These are phyloP conservation scores for Meyerozyma carpophila DNA, from an alignment of 1,139 yeast genomes.

Conservation along the genomic window DNA sequence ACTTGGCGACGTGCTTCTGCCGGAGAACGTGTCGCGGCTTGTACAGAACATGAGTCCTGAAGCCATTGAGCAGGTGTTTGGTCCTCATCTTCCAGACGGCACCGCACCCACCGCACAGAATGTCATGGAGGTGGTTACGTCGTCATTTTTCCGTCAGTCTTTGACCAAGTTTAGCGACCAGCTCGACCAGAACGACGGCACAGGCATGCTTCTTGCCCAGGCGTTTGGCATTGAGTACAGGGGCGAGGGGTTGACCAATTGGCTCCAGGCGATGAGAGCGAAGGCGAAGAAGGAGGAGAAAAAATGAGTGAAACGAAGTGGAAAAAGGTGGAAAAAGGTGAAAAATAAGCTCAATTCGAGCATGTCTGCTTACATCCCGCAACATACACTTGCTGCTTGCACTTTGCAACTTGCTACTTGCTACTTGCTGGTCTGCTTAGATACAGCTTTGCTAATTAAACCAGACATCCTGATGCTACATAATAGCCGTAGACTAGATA, in stretches of 20 bases:
- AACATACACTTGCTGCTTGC: no score
- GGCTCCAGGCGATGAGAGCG: conserved; percentile 41
- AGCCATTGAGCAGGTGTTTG: conserved; percentile 32
- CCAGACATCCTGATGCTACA: background rate
- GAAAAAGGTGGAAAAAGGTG: background rate
- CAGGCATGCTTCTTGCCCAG: conserved; percentile 49
- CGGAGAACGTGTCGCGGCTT: conserved; percentile 32
- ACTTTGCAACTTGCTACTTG: no score
- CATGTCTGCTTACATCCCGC: no score
- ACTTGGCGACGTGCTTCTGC: conserved; percentile 37
- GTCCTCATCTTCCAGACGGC: conserved; percentile 39
- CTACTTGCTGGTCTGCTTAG: no score
- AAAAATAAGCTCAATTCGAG: background rate
- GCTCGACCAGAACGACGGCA: conserved; percentile 35
- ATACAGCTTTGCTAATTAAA: background rate
- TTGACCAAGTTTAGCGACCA: conserved; percentile 40
- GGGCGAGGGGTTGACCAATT: conserved; percentile 58
- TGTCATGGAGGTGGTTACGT: conserved; percentile 42
- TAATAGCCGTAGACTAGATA: background rate
- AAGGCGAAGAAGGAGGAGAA: conserved; percentile 10
- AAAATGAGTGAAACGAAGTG: conserved; percentile 7
- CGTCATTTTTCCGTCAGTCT: conserved; percentile 51
- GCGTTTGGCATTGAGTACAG: conserved; percentile 46
- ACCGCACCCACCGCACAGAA: conserved; percentile 28
- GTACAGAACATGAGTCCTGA: conserved; percentile 31